Conservation (phyloP, 1,284 basidiomycete species). For the Amylostereum areolatum region DNA sequence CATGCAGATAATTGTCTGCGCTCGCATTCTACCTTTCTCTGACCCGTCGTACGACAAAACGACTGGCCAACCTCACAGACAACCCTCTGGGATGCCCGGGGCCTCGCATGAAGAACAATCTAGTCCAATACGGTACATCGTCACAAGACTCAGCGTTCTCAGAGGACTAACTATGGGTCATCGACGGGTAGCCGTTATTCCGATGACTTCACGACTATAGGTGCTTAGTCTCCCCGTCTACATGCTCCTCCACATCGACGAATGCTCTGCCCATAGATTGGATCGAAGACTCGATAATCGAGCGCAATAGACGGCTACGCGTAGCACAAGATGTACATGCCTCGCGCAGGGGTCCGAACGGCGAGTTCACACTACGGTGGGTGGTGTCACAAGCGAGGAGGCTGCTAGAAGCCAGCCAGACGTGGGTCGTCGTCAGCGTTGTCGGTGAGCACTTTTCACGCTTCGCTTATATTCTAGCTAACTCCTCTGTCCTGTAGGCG, state of each 20-base stretch:
- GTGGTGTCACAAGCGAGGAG: conserved; percentile 60
- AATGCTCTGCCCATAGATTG: conserved; percentile 54
- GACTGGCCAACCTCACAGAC: no score
- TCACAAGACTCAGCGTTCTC: no score
- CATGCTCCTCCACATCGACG: conserved; percentile 6
- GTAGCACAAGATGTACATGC: conserved; percentile 43
- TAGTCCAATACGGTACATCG: no score
- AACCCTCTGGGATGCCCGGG: no score
- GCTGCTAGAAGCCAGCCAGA: conserved; percentile 45
- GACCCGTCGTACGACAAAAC: no score
- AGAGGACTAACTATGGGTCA: no score
- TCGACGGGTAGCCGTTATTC: no score
- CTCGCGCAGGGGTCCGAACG: conserved; percentile 45
- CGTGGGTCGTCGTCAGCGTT: conserved; percentile 75
- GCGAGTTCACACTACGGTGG: conserved; percentile 47
- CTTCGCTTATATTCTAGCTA: conserved; percentile 2
- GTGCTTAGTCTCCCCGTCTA: conserved; percentile 29
- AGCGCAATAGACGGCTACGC: conserved; percentile 71
- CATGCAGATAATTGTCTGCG: no score
- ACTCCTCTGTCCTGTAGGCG: conserved; percentile 44
- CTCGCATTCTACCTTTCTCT: no score
- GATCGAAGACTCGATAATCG: conserved; percentile 91
- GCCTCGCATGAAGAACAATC: no score
- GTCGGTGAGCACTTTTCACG: conserved; percentile 58
- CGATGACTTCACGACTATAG: conserved; percentile 81